phyloP scores from a whole-genome alignment of 169 alveolate species.

The Plasmodium vinckei region DNA sequence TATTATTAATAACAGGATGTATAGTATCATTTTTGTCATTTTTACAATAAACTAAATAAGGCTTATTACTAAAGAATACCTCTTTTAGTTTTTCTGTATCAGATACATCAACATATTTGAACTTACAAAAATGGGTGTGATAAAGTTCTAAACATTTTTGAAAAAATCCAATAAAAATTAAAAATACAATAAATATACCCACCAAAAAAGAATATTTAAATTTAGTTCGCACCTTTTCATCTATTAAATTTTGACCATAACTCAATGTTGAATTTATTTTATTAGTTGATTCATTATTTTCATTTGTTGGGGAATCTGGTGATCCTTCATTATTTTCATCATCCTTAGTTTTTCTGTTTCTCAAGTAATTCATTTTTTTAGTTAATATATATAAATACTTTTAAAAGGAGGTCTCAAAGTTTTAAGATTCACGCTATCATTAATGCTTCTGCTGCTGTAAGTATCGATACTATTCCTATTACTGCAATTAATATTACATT shows the following conservation, averaged over 20 bases:
- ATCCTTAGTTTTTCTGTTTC: not conserved
- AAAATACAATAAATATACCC: constrained; percentile 61
- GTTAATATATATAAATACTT: no score
- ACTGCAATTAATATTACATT: no score
- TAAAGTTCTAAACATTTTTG: constrained; percentile 14
- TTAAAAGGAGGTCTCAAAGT: no score
- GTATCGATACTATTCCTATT: no score
- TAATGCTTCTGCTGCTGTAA: no score
- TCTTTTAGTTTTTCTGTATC: constrained; percentile 63
- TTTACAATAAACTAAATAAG: constrained; percentile 73
- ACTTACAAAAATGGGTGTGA: constrained; percentile 58
- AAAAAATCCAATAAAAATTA: constrained; percentile 62
- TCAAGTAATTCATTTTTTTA: not conserved
- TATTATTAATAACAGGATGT: constrained; percentile 54
- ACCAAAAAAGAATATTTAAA: constrained; percentile 55
- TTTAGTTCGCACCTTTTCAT: constrained; percentile 16
- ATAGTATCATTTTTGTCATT: constrained; percentile 38
- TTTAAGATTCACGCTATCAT: no score
- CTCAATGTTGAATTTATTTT: not conserved
- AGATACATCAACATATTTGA: constrained; percentile 41
- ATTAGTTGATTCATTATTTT: not conserved
- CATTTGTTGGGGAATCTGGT: not conserved
- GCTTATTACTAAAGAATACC: constrained; percentile 53
- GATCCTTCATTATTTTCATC: not conserved
- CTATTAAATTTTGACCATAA: constrained; percentile 2